Evolutionary conservation across 306 rosid genomes (phyloP).

Genomic region (Cucumis cinereus): DNA sequence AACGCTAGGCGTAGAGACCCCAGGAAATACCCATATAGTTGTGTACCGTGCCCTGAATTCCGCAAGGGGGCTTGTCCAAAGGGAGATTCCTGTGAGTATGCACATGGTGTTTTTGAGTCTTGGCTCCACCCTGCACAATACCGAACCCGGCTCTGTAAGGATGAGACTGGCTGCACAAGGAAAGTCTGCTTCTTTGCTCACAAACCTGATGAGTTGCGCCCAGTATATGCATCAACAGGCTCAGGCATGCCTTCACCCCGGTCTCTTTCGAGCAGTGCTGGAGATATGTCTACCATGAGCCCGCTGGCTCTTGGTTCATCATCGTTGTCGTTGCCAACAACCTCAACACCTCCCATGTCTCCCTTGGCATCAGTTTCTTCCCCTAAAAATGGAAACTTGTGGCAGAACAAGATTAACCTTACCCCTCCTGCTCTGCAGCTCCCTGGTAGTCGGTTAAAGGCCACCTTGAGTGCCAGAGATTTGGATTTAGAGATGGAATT

Average conservation of each 20-base stretch:
- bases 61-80: conserved; percentile 88
- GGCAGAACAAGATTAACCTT: conserved; percentile 78
- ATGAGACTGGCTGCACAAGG: conserved; percentile 75
- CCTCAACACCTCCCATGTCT: conserved; percentile 92
- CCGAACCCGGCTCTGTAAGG: conserved; percentile 94
- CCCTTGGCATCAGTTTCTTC: conserved; percentile 69
- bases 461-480: conserved; percentile 76
- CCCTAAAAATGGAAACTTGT: conserved; percentile 71
- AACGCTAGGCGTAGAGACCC: conserved; percentile 99
- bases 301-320: conserved; percentile 71
- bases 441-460: conserved; percentile 73
- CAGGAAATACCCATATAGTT: conserved; percentile 85
- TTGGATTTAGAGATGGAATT: conserved; percentile 72
- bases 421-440: conserved; percentile 94
- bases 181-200: conserved; percentile 99
- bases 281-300: conserved; percentile 66
- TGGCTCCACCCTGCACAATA: conserved; percentile 99
- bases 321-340: conserved; percentile 50
- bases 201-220: conserved; percentile 75
- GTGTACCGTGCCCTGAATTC: conserved; percentile 96
- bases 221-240: conserved; percentile 87
- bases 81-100: conserved; percentile 86
- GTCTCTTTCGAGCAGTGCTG: conserved; percentile 33
- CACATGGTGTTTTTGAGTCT: conserved; percentile 97
- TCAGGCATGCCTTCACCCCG: conserved; percentile 97